Conservation (phyloP, 2,329 filamentous ascomycete genomes). For the Pseudocercospora musae region DNA sequence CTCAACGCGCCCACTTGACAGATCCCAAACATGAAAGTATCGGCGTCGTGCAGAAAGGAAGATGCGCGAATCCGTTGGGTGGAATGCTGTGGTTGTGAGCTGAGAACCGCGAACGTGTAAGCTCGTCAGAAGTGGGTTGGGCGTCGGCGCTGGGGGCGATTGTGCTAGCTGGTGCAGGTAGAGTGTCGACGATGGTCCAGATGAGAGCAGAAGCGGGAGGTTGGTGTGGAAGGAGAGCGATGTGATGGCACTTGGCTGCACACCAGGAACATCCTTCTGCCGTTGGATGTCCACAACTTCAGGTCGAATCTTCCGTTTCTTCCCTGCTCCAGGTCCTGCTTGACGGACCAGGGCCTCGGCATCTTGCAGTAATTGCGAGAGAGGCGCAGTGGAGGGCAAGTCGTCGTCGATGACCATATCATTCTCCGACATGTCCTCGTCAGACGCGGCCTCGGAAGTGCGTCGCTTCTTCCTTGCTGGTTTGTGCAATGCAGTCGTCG, state of each 20-base stretch:
- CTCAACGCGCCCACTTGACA: conserved; percentile 74
- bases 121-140: conserved; percentile 86
- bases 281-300: conserved; percentile 89
- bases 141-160: conserved; percentile 65
- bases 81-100: conserved; percentile 79
- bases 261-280: conserved; percentile 77
- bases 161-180: conserved; percentile 84
- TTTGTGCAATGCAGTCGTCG: conserved; percentile 42
- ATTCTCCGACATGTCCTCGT: conserved; percentile 40
- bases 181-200: conserved; percentile 78
- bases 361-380: conserved; percentile 76
- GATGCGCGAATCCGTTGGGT: conserved; percentile 68
- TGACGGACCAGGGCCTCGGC: conserved; percentile 61
- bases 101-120: conserved; percentile 81
- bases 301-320: conserved; percentile 71
- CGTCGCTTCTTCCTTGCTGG: conserved; percentile 48
- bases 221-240: conserved; percentile 86
- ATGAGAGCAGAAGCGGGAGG: conserved; percentile 84
- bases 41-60: conserved; percentile 83
- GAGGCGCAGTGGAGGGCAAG: conserved; percentile 65
- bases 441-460: conserved; percentile 38
- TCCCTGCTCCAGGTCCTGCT: conserved; percentile 47
- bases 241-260: conserved; percentile 72
- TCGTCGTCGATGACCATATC: conserved; percentile 58
- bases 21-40: conserved; percentile 94